Conservation (phyloP, 768 basidiomycete genomes). For the Russula earlei region DNA sequence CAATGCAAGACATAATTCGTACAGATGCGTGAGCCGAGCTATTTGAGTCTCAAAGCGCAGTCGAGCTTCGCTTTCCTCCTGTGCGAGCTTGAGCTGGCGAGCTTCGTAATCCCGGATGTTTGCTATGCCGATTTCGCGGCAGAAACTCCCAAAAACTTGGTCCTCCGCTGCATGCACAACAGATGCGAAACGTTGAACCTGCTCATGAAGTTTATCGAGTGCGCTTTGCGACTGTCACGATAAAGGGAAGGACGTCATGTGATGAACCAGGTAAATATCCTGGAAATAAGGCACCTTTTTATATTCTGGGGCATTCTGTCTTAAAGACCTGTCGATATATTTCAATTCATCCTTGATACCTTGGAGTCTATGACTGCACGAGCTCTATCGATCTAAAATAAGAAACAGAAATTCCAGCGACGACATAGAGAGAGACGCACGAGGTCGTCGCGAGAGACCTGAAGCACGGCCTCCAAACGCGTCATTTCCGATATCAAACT, state of each 20-base stretch:
- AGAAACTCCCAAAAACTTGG: conserved; percentile 67
- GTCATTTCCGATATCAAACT: conserved; percentile 65
- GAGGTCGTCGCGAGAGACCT: conserved; percentile 73
- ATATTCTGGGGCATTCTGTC: conserved; percentile 55
- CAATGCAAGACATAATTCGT: conserved; percentile 23
- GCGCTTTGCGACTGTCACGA: conserved; percentile 41
- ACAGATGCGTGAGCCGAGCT: conserved; percentile 80
- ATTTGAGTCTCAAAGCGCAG: conserved; percentile 81
- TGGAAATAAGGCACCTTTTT: conserved; percentile 44
- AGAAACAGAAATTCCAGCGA: not conserved
- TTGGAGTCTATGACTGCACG: conserved; percentile 61
- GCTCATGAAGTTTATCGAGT: conserved; percentile 41
- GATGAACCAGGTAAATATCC: not conserved
- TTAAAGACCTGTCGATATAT: conserved; percentile 64
- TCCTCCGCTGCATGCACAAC: conserved; percentile 75
- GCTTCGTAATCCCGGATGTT: conserved; percentile 93
- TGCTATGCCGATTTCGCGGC: conserved; percentile 61
- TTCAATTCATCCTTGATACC: conserved; percentile 82
- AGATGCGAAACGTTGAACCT: conserved; percentile 44
- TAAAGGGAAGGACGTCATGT: not conserved
- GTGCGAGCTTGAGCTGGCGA: conserved; percentile 77
- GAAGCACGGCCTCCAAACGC: conserved; percentile 68
- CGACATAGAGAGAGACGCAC: conserved; percentile 29
- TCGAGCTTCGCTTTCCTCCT: conserved; percentile 79
- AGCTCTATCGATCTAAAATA: conserved; percentile 40